Conservation (phyloP, 257 asterid genomes). For the Solanum chiquidenum region DNA sequence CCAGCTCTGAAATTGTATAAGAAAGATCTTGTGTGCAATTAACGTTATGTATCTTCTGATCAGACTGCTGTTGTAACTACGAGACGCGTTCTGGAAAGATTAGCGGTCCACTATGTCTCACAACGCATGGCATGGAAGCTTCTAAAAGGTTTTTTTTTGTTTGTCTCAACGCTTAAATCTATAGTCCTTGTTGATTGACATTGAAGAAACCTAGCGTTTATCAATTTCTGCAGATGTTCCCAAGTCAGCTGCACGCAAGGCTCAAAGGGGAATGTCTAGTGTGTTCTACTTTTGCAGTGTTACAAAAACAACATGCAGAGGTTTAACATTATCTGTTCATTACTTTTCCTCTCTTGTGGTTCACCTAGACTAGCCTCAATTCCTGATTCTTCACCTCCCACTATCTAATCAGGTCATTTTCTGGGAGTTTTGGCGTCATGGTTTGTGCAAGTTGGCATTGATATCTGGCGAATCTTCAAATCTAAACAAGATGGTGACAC, state of each 20-base stretch:
- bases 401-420: constrained; percentile 45
- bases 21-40: background rate
- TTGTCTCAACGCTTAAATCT: background rate
- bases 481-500: constrained; percentile 18
- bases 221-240: constrained; percentile 48
- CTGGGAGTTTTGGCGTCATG: constrained; percentile 84
- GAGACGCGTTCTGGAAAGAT: constrained; percentile 68
- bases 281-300: constrained; percentile 38
- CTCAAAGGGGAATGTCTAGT: constrained; percentile 57
- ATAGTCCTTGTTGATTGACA: background rate
- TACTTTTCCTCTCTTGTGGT: background rate
- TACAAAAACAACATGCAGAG: constrained; percentile 65
- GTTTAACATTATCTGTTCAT: constrained; percentile 16
- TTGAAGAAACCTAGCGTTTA: background rate
- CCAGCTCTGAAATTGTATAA: background rate
- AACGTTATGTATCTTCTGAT: background rate
- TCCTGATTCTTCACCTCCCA: background rate
- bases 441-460: constrained; percentile 74
- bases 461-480: constrained; percentile 39
- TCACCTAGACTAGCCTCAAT: background rate
- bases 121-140: constrained; percentile 89
- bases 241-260: constrained; percentile 78
- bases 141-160: constrained; percentile 36
- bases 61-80: constrained; percentile 78
- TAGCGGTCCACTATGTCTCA: constrained; percentile 65